Base-by-base conservation (phyloP, 1,139 yeast genomes). In the Meyerozyma carpophila region DNA sequence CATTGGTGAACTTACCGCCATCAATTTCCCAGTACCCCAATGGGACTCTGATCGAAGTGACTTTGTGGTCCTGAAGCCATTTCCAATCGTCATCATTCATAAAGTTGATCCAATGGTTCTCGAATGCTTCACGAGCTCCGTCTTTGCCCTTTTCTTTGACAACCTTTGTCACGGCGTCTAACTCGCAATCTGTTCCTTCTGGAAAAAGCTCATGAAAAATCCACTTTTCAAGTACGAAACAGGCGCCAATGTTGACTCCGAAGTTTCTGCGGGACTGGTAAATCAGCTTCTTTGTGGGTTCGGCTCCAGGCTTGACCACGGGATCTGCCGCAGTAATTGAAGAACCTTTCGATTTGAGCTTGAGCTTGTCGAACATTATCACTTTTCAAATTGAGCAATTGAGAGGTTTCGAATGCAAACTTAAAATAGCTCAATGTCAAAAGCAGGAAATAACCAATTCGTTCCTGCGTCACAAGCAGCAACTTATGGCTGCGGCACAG, bases 11-110 rank as follows among this genome's bases (percentile, higher is more conserved):
- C 11, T 55, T 53, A 1, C 87, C 87, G n/a, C 83, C 83, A 41
- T 70, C 77, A 9, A 90, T 79, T 46, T 79, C 82, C 96, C 96
- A 93, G 62, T 86, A 93, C 0, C 98, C 98, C 51, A 93, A 65
- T 4, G 98, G 98, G 8, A 91, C 73, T 52, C 98, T 73, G 8
- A 93, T 75, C 0, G 90, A 76, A 14, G 87, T 89, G 16, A 88
- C 88, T 7, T 84, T 84, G 41, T 77, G 79, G 18, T 71, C 68
- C 40, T 68, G 62, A 37, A 93, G 63, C 87, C 90, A 89, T 18
- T 73, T 59, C 95, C 96, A 90, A 57, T 93, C 97, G 9, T 73
- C 73, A 44, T 81, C 88, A 31, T 62, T 61, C 53, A 84, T 70
- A 60, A 80, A 91, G n/a, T 57, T 58, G 11, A 59, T 64, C 89